phyloP scores from a whole-genome alignment of 441 rosid species.

The Croton laevigatus region DNA sequence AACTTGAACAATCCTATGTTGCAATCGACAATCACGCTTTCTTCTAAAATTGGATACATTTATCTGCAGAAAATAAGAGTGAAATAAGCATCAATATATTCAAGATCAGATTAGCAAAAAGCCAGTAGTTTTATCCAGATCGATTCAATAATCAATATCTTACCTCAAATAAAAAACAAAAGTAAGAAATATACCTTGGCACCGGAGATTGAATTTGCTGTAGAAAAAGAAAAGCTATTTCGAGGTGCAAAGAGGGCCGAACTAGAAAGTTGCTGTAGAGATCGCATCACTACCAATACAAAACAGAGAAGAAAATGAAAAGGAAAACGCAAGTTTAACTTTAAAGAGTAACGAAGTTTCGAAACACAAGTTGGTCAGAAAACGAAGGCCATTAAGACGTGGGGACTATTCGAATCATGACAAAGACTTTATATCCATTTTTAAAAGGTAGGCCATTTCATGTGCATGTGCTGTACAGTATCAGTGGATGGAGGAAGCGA shows the following conservation, averaged over 20 bases:
- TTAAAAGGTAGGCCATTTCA: too few species aligned
- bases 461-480: too few species aligned
- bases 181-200: constrained; percentile 8
- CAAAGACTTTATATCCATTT: too few species aligned
- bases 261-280: constrained; percentile 18
- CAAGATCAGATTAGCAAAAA: not conserved
- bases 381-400: not conserved
- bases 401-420: not conserved
- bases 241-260: constrained; percentile 25
- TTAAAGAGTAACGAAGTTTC: not conserved
- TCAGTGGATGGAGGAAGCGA: too few species aligned
- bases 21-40: constrained; percentile 24
- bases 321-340: not conserved
- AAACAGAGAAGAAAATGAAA: too few species aligned
- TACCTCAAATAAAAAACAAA: too few species aligned
- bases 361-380: not conserved
- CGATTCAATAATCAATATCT: not conserved
- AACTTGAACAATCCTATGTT: constrained; percentile 26
- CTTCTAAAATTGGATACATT: constrained; percentile 28
- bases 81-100: not conserved
- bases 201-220: constrained; percentile 21
- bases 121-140: not conserved
- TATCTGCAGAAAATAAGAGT: constrained; percentile 31
- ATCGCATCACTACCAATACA: constrained; percentile 31
- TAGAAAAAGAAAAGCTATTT: constrained; percentile 22